Base-by-base conservation (phyloP, 1,139 yeast genomes). In the Geotrichum reessii region DNA sequence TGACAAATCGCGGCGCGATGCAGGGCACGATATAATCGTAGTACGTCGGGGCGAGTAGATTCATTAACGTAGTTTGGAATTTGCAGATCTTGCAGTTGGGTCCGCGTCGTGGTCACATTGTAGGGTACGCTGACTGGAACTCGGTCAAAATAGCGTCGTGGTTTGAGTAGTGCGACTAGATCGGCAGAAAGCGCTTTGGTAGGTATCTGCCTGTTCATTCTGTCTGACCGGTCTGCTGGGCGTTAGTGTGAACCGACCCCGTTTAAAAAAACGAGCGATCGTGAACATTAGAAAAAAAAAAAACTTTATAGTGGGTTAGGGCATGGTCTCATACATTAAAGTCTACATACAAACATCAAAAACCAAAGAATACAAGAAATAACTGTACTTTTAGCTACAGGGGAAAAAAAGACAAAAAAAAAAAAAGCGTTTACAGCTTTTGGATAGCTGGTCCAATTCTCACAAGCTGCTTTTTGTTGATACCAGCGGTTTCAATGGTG, bases 381-480 rank as follows among this genome's bases (percentile, higher is more conserved):
- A 37, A 17, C 21, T 37, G 17, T 17, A 37, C 17, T 37, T 14
- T n/a, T 37, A 37, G 17, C 44, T n/a, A 37, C 21, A 8, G 7
- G 22, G 7, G 25, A 25, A 48, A 25, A 7, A 25, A 25, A 25
- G 7, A 25, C 4, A 25, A 25, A 25, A 7, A 25, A 25, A 25
- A 25, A 25, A 25, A 25, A 25, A 25, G 28, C 27, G n/a, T 37
- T 28, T 65, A 67, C 55, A 68, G 50, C 57, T 63, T 65, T 40
- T 61, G 59, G 48, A 63, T 53, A 8, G 62, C 63, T 14, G 69
- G 70, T 1, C 71, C 72, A 44, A 65, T 58, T 55, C 72, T 59
- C 11, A 66, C 70, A 11, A 69, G 59, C 48, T 63, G 61, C 40
- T 54, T 60, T 51, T 55, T 62, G 52, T 58, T 64, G 21, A 70